These are phyloP conservation scores for Codiaeum variegatum DNA, from an alignment of 441 rosid species.

Conservation along the genomic window DNA sequence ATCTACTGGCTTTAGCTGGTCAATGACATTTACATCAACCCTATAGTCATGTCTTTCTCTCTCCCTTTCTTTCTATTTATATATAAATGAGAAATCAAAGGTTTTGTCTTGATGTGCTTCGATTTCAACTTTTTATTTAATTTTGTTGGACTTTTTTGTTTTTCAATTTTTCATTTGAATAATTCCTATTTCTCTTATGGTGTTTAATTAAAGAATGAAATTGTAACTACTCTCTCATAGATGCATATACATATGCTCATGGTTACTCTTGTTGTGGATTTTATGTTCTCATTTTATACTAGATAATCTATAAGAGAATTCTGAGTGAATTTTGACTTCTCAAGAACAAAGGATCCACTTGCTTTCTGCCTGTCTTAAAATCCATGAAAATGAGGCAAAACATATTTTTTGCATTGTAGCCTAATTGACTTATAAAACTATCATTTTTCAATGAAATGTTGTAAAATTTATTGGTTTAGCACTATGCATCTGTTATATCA, in stretches of 20 bases:
- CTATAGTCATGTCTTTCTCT: slow-evolving; percentile 85
- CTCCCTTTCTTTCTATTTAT: background rate
- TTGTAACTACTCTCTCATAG: too few species aligned
- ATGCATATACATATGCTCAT: too few species aligned
- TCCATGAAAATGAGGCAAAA: background rate
- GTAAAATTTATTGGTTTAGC: background rate
- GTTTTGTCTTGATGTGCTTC: background rate
- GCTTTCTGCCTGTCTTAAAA: background rate
- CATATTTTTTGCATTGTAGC: background rate
- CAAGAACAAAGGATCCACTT: background rate
- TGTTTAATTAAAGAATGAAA: too few species aligned
- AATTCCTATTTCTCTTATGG: too few species aligned
- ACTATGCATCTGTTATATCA: background rate
- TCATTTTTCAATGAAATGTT: background rate
- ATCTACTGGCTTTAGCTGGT: slow-evolving; percentile 76
- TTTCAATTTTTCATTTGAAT: too few species aligned
- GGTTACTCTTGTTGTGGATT: too few species aligned
- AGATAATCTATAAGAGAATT: background rate
- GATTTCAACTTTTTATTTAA: background rate
- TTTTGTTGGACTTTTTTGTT: too few species aligned
- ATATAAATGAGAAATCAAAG: too few species aligned
- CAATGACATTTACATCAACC: slow-evolving; percentile 83
- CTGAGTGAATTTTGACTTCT: background rate
- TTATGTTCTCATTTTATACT: background rate
- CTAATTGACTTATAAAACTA: background rate